phyloP scores from a whole-genome alignment of 2,329 filamentous ascomycete genomes.

The Teratosphaeria pseudoeucalypti region DNA sequence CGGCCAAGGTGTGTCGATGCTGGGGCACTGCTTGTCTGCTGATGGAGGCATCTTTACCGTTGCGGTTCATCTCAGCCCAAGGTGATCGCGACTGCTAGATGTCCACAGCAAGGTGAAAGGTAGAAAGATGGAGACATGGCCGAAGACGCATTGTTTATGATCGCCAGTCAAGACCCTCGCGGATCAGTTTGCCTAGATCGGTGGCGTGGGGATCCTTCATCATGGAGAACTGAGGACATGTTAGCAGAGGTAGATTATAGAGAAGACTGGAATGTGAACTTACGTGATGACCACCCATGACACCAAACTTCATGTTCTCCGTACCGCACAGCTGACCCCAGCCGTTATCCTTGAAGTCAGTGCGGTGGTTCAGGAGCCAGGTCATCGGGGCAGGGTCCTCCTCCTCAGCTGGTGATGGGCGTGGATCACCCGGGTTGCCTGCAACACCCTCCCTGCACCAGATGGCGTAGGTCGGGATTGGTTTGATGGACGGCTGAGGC shows the following conservation, averaged over 20 bases:
- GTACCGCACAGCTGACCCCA: conserved; percentile 57
- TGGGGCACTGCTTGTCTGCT: neutral
- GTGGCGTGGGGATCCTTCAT: conserved; percentile 49
- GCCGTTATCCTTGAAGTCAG: conserved; percentile 59
- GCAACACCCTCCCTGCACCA: conserved; percentile 69
- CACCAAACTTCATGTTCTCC: conserved; percentile 51
- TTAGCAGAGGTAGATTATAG: neutral
- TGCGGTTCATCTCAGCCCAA: conserved; percentile 18
- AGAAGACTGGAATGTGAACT: neutral
- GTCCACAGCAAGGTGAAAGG: conserved; percentile 11
- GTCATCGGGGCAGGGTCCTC: conserved; percentile 45
- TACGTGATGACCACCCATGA: conserved; percentile 59
- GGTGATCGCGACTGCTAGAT: conserved; percentile 9
- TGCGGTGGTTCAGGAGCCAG: conserved; percentile 64
- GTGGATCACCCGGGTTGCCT: conserved; percentile 52
- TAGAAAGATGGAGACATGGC: conserved; percentile 4
- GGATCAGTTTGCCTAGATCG: conserved; percentile 32
- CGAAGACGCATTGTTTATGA: conserved; percentile 7
- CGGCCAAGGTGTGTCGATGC: neutral
- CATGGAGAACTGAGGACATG: conserved; percentile 48
- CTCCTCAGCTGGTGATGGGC: conserved; percentile 50
- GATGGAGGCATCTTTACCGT: neutral
- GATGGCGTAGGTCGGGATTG: conserved; percentile 52
- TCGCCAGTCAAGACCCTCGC: conserved; percentile 29
- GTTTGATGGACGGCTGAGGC: conserved; percentile 51